Evolutionary conservation across 2,329 filamentous ascomycete species (phyloP), one percentile per base, ranked within the genome.

Genomic region (Ceratocystis albifundus): DNA sequence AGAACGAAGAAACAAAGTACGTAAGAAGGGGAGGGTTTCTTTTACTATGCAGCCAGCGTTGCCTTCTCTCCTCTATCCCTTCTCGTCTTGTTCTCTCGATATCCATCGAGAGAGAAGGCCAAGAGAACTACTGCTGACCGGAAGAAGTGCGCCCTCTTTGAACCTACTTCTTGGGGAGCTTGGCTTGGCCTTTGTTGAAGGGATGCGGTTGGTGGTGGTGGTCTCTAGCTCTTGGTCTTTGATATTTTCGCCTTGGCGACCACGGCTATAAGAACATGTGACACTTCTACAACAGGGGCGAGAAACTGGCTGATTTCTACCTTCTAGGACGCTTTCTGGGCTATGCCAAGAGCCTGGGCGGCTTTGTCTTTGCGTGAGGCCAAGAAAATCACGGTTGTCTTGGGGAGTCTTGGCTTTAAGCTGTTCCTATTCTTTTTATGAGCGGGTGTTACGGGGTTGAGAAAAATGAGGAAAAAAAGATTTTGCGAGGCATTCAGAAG

Each of bases 311-410:
- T 10, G 55, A 7, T 32, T 15, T 30, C 30, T 59, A 12, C 36
- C 10, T 41, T 41, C 10, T 41, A 12, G 36, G 36, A 41, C 36
- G 10, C 36, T 41, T 41, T 12, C 10, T 41, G 10, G 55, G 28
- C n/a, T 36, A 28, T 59, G 55, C 55, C 55, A 59, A 59, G 55
- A 59, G 55, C 55, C 55, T 59, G 55, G 55, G 55, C 55, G 32
- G 28, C 28, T 36, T 36, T 59, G 55, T 17, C 55, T 25, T 17
- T 59, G 55, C 28, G 55, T 17, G 25, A 59, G n/a, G 55, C 55
- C 55, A 59, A 59, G 55, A 59, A 59, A 59, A 32, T 32, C 55
- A 59, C 28, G 55, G 55, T n/a, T 59, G 55, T 8, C 55, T 36
- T 36, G 55, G 55, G 55, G 55, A 41, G 55, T 59, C 55, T 59